Base-by-base conservation (phyloP, 305 asterid species). In the Fraxinus nigra region DNA sequence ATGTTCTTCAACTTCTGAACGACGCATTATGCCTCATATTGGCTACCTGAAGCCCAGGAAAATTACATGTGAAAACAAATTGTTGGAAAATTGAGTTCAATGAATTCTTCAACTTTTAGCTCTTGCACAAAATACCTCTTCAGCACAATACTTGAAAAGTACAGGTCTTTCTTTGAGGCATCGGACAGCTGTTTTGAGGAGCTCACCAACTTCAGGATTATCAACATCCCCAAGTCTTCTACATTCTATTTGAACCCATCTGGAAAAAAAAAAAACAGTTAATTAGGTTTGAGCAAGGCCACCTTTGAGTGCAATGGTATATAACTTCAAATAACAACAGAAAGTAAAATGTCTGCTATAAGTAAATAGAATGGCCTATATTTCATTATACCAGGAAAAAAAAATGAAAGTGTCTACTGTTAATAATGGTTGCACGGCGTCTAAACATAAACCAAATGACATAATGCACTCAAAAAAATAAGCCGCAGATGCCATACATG, bases 191-290 rank as follows among this genome's bases (percentile, higher is more conserved):
- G 92, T 90, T 91, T 84, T 96, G 81, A 96, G 86, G 84, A 94
- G 98, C 40, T 96, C 99, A 65, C 92, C 89, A 79, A 96, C 98
- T 89, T 96, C 98, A 85, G 99, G 98, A 89, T 94, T 96, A 87
- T 96, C 99, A 59, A 89, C 84, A 85, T 94, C 99, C 46, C 98
- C 98, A 78, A 96, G 92, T 85, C 94, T 92, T 89, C 95, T 88
- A 85, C 99, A 96, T 88, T 96, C 99, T 30, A 93, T 91, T 88
- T 96, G 99, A 84, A 96, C 99, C 98, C 99, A 96, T 93, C 99
- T 96, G 87, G 54, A 78, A 43, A 43, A 78, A 37, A 81, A 78
- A 59, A 76, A 46, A 38, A 26, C 74, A 83, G 7, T 26, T 22
- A 65, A 18, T 56, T 51, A 16, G 61, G 61, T 16, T 51, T 16